Base-by-base conservation (phyloP, 2,329 filamentous ascomycete genomes). In the Xylariaceae sp. region DNA sequence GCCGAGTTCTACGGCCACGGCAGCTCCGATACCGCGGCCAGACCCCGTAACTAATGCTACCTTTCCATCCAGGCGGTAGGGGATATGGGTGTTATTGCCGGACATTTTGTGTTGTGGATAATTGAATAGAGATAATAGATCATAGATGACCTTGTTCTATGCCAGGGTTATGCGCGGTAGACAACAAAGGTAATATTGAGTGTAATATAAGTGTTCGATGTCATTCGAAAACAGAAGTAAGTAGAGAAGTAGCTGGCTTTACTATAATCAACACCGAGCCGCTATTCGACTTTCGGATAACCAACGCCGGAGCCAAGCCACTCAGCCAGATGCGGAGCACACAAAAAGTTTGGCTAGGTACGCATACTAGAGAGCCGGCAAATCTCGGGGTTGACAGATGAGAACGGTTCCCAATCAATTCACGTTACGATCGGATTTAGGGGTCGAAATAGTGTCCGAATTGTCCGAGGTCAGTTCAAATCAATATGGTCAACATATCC, bases 21-120 rank as follows among this genome's bases (percentile, higher is more conserved):
- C 77, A 11, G 80, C 77, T n/a, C 77, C 79, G 37, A 83, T 76
- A 56, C 85, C 82, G 5, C 82, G 74, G 22, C 71, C 61, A 4
- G 63, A 56, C 7, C 62, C 62, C 3, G 62, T 64, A 7, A 64
- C 60, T 1, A 64, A 52, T 10, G 62, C 62, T 2, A 52, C 49
- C 20, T 49, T 49, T 27, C 46, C 49, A 16, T 52, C 49, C 12
- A 52, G 49, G 36, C 49, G 43, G 40, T 35, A 43, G 10, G 49
- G 49, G 37, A 49, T 38, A 14, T 52, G 36, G 20, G 38, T 20
- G 55, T 1, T 14, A 6, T 20, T 29, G 22, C 16, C n/a, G 10
- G 22, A 19, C 41, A 37, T 44, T 35, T 6, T 42, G n/a, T n/a
- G n/a, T n/a, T n/a, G n/a, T n/a, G n/a, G n/a, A n/a, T n/a, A n/a